Evolutionary conservation across 495 filamentous ascomycete species (phyloP), one percentile per base, ranked within the genome.

Genomic region (Podospora comata): DNA sequence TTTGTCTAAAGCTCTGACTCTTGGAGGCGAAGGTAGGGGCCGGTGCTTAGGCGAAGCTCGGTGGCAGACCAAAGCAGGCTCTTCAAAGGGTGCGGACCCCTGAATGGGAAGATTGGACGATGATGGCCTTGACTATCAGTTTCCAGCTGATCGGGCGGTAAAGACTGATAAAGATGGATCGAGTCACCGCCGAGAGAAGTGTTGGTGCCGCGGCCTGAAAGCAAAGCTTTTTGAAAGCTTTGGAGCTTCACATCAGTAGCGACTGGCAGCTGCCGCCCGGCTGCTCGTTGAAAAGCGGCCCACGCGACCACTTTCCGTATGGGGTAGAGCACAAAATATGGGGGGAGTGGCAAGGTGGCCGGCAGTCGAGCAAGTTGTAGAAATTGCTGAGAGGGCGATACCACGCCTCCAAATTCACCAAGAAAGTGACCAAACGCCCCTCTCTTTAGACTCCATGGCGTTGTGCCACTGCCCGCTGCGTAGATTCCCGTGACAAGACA

Each of bases 401-500:
- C 39, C 39, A 48, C 7, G 39, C 39, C 39, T 48, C 13, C 7
- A 48, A 6, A 6, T 13, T 48, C 30, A 13, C 39, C 23, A 23
- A 48, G 18, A 48, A 48, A 48, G 5, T 13, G 39, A 48, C 39
- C 56, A 27, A 27, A 15, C 26, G 19, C 56, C 56, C 56, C 56
- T 59, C 56, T 59, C 56, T 59, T 59, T 59, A 59, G 56, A 59
- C 56, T 59, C 56, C 5, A 59, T 59, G 56, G 19, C n/a, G 56
- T 16, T 59, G 56, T 59, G 39, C 9, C 39, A 48, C 39, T 48
- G 39, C 39, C 15, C 2, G 39, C 39, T 48, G 39, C 7, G 39
- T 48, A 48, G 9, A 48, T 48, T 48, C 39, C 39, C 39, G 39
- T 48, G 39, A 48, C 39, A 16, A 48, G 39, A 48, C 39, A 48